Evolutionary conservation across 2,329 filamentous ascomycete genomes (phyloP).

Genomic region (Sporothrix curviconia): DNA sequence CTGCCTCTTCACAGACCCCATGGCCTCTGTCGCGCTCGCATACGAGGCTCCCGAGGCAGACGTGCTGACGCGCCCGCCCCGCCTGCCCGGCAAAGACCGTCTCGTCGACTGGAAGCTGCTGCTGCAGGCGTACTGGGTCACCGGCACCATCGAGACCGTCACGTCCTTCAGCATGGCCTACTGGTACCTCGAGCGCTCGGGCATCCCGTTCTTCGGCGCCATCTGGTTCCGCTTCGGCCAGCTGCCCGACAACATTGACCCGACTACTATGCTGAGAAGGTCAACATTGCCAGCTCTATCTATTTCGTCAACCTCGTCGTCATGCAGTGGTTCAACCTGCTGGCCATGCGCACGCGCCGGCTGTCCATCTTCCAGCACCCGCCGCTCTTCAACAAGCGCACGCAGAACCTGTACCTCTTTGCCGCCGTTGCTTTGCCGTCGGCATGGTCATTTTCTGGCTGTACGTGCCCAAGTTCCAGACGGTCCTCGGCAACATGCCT

Average conservation of each 20-base stretch:
- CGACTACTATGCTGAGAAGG: conserved; percentile 46
- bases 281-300: conserved; percentile 63
- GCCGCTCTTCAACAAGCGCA: conserved; percentile 57
- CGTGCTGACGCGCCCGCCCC: conserved; percentile 61
- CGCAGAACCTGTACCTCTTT: conserved; percentile 62
- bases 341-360: conserved; percentile 60
- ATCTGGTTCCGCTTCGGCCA: conserved; percentile 62
- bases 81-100: conserved; percentile 61
- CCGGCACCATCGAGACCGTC: conserved; percentile 58
- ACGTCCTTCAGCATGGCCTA: conserved; percentile 59
- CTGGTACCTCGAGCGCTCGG: conserved; percentile 57
- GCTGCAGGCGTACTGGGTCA: conserved; percentile 63
- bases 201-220: conserved; percentile 51
- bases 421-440: conserved; percentile 65
- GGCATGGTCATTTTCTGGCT: conserved; percentile 63
- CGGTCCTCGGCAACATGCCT: conserved; percentile 50
- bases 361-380: conserved; percentile 67
- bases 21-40: conserved; percentile 64
- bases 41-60: conserved; percentile 74
- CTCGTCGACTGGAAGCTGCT: conserved; percentile 69
- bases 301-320: conserved; percentile 78
- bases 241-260: conserved; percentile 42
- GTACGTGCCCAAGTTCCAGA: conserved; percentile 61
- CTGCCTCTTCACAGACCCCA: conserved; percentile 71
- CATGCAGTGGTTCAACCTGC: conserved; percentile 74